Conservation (phyloP, 2,329 filamentous ascomycete species). For the Trichoderma hamatum region DNA sequence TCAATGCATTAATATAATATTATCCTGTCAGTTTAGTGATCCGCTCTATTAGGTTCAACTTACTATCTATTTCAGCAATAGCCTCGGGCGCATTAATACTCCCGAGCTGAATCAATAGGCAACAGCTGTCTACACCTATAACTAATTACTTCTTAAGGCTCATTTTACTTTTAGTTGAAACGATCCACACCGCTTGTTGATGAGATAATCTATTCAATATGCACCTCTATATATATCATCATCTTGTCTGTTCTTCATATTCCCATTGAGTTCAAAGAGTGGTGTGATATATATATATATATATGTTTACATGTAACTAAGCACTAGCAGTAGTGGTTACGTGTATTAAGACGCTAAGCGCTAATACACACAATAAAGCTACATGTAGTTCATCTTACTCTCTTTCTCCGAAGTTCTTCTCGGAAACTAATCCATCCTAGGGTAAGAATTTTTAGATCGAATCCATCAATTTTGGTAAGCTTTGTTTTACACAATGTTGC, state of each 20-base stretch:
- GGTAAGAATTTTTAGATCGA: neutral
- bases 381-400: neutral
- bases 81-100: no score
- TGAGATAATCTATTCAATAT: neutral
- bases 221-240: neutral
- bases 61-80: no score
- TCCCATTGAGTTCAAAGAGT: neutral
- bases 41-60: no score
- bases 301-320: neutral
- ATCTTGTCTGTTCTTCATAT: neutral
- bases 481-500: neutral
- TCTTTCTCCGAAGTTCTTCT: neutral
- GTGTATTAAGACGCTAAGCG: neutral
- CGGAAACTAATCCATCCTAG: neutral
- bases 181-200: no score
- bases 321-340: neutral
- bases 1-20: neutral
- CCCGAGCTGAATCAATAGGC: no score
- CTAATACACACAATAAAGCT: neutral
- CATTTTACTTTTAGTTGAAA: no score
- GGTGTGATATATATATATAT: neutral
- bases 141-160: neutral
- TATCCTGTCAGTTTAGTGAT: no score
- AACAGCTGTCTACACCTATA: neutral
- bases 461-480: neutral